Evolutionary conservation across 345 rosid species (phyloP).

Genomic region (Fremontodendron californicum): DNA sequence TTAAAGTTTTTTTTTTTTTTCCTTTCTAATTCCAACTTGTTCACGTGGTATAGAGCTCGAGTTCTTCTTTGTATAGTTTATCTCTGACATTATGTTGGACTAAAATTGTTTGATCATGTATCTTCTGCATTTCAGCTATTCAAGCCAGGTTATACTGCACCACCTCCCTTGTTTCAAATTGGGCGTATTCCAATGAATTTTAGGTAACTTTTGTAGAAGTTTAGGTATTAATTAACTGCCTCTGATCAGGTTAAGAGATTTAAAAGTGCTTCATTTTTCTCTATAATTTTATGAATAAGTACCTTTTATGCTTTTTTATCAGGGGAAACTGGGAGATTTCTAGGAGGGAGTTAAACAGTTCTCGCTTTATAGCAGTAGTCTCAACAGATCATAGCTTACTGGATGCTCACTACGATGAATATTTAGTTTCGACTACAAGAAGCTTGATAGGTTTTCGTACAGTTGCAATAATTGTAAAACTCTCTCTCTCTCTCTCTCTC

Average conservation of each 20-base stretch:
- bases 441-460: slow-evolving; percentile 55
- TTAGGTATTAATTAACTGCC: background rate
- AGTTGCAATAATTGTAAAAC: slow-evolving; percentile 57
- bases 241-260: background rate
- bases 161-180: slow-evolving; percentile 67
- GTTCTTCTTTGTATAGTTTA: background rate
- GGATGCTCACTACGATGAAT: slow-evolving; percentile 40
- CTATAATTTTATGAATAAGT: background rate
- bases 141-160: slow-evolving; percentile 83
- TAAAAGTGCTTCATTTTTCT: background rate
- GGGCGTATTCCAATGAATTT: slow-evolving; percentile 72
- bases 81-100: background rate
- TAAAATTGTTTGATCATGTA: slow-evolving; percentile 3
- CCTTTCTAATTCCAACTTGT: background rate
- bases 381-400: slow-evolving; percentile 52
- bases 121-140: slow-evolving; percentile 51
- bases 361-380: slow-evolving; percentile 63
- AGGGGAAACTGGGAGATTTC: slow-evolving; percentile 83
- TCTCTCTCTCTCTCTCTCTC: slow-evolving; percentile 7
- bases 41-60: background rate
- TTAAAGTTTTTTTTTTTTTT: background rate
- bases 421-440: slow-evolving; percentile 50
- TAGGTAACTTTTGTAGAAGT: slow-evolving; percentile 35
- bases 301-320: slow-evolving; percentile 1
- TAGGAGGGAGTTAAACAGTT: slow-evolving; percentile 42